These are phyloP conservation scores for Gynostemma pentaphyllum DNA, from an alignment of 306 rosid genomes.

Conservation along the genomic window DNA sequence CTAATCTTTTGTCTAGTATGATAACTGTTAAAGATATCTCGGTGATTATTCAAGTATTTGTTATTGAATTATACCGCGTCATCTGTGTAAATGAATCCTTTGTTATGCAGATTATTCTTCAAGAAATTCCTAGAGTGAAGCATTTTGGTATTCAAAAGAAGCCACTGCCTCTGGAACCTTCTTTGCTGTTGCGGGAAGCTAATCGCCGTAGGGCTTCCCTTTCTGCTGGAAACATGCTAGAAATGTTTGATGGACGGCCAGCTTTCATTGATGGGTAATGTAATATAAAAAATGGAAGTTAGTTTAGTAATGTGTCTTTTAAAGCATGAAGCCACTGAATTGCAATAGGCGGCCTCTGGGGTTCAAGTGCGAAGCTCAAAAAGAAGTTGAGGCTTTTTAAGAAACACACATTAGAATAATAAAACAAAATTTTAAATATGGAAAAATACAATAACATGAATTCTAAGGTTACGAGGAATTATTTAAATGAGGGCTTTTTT, in stretches of 20 bases:
- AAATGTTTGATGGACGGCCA: constrained; percentile 61
- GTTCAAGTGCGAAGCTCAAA: too few species aligned
- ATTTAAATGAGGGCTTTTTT: too few species aligned
- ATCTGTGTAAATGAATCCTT: not conserved
- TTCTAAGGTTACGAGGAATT: too few species aligned
- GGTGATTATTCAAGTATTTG: not conserved
- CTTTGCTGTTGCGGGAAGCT: constrained; percentile 86
- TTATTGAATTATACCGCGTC: not conserved
- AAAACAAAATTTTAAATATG: too few species aligned
- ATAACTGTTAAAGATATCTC: not conserved
- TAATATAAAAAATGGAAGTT: constrained; percentile 17
- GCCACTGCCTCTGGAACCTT: constrained; percentile 90
- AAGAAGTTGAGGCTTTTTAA: too few species aligned
- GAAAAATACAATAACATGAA: too few species aligned
- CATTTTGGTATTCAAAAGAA: constrained; percentile 83
- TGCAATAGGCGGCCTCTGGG: too few species aligned
- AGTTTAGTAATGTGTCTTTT: constrained; percentile 2
- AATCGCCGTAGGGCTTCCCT: constrained; percentile 96
- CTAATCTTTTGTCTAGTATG: not conserved
- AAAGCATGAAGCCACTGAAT: too few species aligned
- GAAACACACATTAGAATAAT: too few species aligned
- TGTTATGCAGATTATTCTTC: constrained; percentile 62
- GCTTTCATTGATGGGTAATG: constrained; percentile 55
- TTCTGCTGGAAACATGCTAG: constrained; percentile 74
- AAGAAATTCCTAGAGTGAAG: constrained; percentile 49